These are phyloP conservation scores for Diaporthe longicolla DNA, from an alignment of 2,329 filamentous ascomycete species.

Conservation along the genomic window DNA sequence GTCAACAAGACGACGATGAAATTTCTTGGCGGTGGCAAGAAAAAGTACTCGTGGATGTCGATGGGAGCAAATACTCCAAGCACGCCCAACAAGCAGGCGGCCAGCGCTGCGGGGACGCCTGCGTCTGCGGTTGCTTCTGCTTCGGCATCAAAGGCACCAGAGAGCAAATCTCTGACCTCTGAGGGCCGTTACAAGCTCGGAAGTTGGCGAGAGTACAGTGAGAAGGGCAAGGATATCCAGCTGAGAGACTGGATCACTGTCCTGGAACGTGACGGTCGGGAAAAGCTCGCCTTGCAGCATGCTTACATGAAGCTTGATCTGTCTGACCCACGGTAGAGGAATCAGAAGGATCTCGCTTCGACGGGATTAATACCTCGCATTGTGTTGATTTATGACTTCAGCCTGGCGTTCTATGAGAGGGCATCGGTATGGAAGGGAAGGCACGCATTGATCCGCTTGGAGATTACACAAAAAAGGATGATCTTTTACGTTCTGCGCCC, in stretches of 20 bases:
- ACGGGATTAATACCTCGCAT: constrained; percentile 41
- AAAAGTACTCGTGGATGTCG: constrained; percentile 83
- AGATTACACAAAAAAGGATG: constrained; percentile 31
- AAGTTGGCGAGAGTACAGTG: constrained; percentile 83
- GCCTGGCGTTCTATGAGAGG: constrained; percentile 42
- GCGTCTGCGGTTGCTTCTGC: constrained; percentile 10
- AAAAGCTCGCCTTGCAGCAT: constrained; percentile 72
- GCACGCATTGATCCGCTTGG: constrained; percentile 38
- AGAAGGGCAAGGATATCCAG: constrained; percentile 84
- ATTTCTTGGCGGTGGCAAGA: constrained; percentile 71
- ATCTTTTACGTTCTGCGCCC: constrained; percentile 16
- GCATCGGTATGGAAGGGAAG: constrained; percentile 41
- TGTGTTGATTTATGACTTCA: constrained; percentile 42
- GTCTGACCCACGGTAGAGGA: constrained; percentile 57
- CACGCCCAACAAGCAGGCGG: constrained; percentile 49
- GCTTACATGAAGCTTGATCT: constrained; percentile 68
- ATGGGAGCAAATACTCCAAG: constrained; percentile 67
- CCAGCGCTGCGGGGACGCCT: constrained; percentile 44
- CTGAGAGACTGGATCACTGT: constrained; percentile 85
- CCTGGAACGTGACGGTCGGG: constrained; percentile 82
- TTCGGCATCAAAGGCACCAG: constrained; percentile 48
- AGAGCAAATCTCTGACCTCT: constrained; percentile 63
- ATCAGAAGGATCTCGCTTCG: constrained; percentile 27
- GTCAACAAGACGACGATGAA: constrained; percentile 87
- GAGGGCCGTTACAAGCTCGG: constrained; percentile 76